Base-by-base conservation (phyloP, 2,329 filamentous ascomycete species). In the Cercospora beticola region DNA sequence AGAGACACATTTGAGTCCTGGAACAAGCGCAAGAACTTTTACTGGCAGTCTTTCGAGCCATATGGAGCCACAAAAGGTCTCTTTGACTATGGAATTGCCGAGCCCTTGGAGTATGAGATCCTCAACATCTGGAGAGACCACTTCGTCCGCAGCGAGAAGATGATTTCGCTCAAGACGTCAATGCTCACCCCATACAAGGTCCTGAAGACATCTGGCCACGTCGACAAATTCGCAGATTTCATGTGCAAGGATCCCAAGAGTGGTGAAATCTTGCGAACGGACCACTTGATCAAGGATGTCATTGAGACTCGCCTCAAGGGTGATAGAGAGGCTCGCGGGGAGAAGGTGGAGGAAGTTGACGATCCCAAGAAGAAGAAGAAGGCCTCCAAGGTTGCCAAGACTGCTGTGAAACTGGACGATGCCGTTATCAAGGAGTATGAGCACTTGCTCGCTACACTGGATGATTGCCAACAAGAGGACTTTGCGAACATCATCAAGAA, bases 191-290 rank as follows among this genome's bases (percentile, higher is more conserved):
- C 95, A 36, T 89, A 95, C 77, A 92, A 95, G 59, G 92, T 99
- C 43, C 88, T 99, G 78, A 97, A 98, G 87, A 97, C 94, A 3
- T 83, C 81, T 80, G 95, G 95, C 72, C 95, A 99, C 83, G 95
- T 98, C 73, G 94, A 97, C 81, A 97, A 97, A 82, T 98, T 98
- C 78, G 92, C 93, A 81, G 94, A 98, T 81, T 98, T 92, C 92
- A 97, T 98, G 94, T 97, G 78, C 77, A 80, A 80, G 73, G 95
- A 99, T 81, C 93, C 94, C 71, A 96, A 97, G 86, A 97, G 91
- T 76, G 95, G 95, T 79, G 95, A 99, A 81, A 97, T 97, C 78
- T 89, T 99, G 79, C 89, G 95, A 75, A 93, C 95, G 68, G 95
- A 99, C 79, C 95, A 99, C 84, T 88, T 98, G 76, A 94, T 99